Evolutionary conservation across 129 eudicot species (phyloP).

Genomic region (Artemisia annua): DNA sequence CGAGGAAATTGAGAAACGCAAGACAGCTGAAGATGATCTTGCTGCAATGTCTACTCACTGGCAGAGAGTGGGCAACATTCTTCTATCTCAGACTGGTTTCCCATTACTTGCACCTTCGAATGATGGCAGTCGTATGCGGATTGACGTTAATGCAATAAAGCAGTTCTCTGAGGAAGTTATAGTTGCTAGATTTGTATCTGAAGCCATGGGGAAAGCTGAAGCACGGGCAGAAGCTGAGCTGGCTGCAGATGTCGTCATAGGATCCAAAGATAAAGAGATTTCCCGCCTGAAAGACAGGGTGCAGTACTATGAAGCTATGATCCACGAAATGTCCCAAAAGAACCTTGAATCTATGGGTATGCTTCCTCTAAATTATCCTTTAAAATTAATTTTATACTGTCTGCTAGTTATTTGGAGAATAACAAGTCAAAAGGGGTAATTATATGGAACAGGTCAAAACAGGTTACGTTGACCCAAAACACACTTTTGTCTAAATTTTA

Average conservation of each 20-base stretch:
- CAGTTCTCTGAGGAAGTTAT: constrained; percentile 51
- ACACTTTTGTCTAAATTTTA: neutral
- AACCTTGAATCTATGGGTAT: constrained; percentile 66
- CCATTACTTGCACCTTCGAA: constrained; percentile 38
- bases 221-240: constrained; percentile 64
- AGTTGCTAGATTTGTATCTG: constrained; percentile 53
- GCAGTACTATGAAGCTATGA: constrained; percentile 68
- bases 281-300: constrained; percentile 55
- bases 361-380: neutral
- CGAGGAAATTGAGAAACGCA: constrained; percentile 74
- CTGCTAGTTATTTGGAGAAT: too few species aligned
- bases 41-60: constrained; percentile 46
- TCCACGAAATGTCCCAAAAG: constrained; percentile 72
- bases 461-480: neutral
- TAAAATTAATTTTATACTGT: too few species aligned
- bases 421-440: neutral
- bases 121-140: constrained; percentile 26
- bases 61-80: constrained; percentile 44
- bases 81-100: constrained; percentile 41
- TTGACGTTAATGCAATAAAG: constrained; percentile 40
- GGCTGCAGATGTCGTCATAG: constrained; percentile 48
- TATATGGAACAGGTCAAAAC: neutral
- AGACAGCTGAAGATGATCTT: constrained; percentile 54
- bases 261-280: constrained; percentile 65
- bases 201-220: constrained; percentile 62